Evolutionary conservation across 1,139 yeast species (phyloP), one percentile per base, ranked within the genome.

Genomic region (Scheffersomyces stambukii): DNA sequence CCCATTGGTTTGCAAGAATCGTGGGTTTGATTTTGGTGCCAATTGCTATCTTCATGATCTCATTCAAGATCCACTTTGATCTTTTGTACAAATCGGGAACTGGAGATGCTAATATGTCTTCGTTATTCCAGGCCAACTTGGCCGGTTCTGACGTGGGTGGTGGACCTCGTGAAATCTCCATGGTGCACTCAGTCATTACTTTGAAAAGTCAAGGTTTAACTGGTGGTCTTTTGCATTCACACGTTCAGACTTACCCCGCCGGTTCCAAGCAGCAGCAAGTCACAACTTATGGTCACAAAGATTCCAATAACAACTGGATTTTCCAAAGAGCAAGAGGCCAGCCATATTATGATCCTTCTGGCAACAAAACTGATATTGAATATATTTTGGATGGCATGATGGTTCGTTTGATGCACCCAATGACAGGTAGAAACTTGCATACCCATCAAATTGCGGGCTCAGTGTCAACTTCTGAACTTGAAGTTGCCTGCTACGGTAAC

Each of bases 181-280:
- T 83, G 32, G 89, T 86, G 22, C 75, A 80, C 32, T 86, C 97
- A 1, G 56, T 69, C 19, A 72, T 85, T 32, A 85, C 97, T 4
- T 54, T 91, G 37, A 91, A 88, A 59, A 85, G 80, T 55, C 95
- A 86, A 63, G 96, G 96, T 26, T 71, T 88, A 42, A 81, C 91
- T 38, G 96, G 96, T 40, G 94, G 95, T 23, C 68, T 93, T 45
- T 73, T 91, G 49, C 99, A 91, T 61, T 91, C 98, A 8, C 99
- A 91, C 55, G 77, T 84, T 29, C 97, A 91, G 63, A 69, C 86
- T 8, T 91, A 68, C 66, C 98, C 98, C 24, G 95, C 79, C 48
- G 99, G 99, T 33, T 89, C 97, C 12, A 72, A 75, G 46, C 99
- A 91, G 63, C 97, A 91, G 61, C 98, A 91, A 62, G 84, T 91